A percentile compares a stretch with the other conserved stretches of the same genome.
These are phyloP conservation scores for Eucalyptus leucophloia DNA, from an alignment of 345 rosid species.

Conservation along the genomic window DNA sequence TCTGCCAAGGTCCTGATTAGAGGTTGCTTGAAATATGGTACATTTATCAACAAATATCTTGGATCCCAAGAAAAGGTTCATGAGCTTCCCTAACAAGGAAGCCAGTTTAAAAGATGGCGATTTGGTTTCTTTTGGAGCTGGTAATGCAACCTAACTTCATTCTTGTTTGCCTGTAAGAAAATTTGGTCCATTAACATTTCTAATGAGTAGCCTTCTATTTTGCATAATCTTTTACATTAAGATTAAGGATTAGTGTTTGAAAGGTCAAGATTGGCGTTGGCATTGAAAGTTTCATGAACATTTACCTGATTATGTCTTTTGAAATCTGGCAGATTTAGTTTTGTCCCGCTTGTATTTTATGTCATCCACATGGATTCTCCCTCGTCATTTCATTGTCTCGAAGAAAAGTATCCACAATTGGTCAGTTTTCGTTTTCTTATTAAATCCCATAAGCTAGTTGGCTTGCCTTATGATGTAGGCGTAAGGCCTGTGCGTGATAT, in stretches of 20 bases:
- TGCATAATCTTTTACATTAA: neutral
- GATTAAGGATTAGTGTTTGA: neutral
- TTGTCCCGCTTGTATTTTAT: constrained; percentile 41
- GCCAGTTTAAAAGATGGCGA: constrained; percentile 54
- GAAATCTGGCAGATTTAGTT: constrained; percentile 46
- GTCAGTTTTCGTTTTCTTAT: constrained; percentile 20
- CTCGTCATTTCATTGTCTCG: constrained; percentile 19
- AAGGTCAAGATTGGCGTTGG: neutral
- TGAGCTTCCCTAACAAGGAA: constrained; percentile 51
- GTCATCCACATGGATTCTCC: constrained; percentile 27
- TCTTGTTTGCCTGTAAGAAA: neutral
- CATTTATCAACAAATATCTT: constrained; percentile 40
- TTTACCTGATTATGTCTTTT: neutral
- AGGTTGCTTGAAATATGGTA: constrained; percentile 89
- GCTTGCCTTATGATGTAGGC: neutral
- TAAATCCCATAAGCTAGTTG: neutral
- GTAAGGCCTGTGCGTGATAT: neutral
- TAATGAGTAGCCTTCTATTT: neutral
- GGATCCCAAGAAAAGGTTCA: constrained; percentile 45
- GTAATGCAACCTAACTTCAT: constrained; percentile 46
- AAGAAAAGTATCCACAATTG: constrained; percentile 56
- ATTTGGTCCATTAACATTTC: neutral
- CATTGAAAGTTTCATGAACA: neutral
- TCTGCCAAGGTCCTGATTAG: constrained; percentile 33
- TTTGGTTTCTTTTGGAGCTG: constrained; percentile 75